Evolutionary conservation across 2,329 filamentous ascomycete genomes (phyloP), one percentile per base, ranked within the genome.

Genomic region (Lasiodiplodia gonubiensis): DNA sequence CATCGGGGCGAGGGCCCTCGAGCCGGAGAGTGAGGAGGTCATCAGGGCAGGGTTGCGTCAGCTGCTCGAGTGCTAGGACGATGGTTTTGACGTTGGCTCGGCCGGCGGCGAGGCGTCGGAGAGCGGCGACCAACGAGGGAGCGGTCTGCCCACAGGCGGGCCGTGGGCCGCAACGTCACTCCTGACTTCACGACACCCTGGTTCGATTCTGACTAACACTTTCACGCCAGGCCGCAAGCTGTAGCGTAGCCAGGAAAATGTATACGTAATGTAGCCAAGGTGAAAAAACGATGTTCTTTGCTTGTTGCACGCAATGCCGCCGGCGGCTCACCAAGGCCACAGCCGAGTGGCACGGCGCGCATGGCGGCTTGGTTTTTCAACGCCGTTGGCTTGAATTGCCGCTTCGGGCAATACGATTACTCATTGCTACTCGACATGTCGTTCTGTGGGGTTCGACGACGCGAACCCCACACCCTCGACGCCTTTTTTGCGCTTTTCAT

Each of bases 71-170:
- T 55, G 53, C 30, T 23, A 51, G 30, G 30, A 33, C 30, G 30
- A 33, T 10, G 59, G 16, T 5, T n/a, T 11, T n/a, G 30, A 14
- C 6, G 30, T 33, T 33, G 30, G 30, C 30, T 8, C 21, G 23
- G 18, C 39, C 25, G 16, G 16, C 46, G 35, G 39, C 57, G 27
- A 51, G 54, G 6, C 8, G 42, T 16, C 35, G 59, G 59, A 63
- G 59, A 63, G 59, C 59, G 59, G 59, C 59, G 59, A 63, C 42
- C 30, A 51, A 63, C 59, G 59, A 63, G 42, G 39, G 59, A 49
- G 59, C 59, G 59, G 59, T 63, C 59, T 63, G 59, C 42, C 59
- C 46, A 63, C 46, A n/a, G 46, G 59, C 46, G 59, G 55, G n/a
- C 27, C 46, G 59, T 25, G 25, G 18, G 39, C 35, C 46, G 6